Percentiles rank a stretch among this genome's conserved stretches.
Evolutionary conservation across 257 asterid genomes (phyloP).

Genomic region (Coffea canephora): DNA sequence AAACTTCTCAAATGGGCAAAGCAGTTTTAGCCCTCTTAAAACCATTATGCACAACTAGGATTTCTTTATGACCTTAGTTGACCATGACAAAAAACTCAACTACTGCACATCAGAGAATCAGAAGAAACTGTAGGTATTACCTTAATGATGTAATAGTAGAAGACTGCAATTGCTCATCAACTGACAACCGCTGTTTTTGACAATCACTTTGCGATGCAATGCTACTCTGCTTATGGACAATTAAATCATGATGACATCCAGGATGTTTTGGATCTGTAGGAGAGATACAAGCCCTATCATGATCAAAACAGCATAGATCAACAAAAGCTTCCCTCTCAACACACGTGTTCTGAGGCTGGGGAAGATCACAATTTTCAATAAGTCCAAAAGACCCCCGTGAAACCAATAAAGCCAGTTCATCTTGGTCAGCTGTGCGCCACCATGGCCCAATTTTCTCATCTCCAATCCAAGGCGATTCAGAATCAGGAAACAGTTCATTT

Average conservation of each 20-base stretch:
- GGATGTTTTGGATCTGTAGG: conserved; percentile 22
- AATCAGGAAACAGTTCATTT: conserved; percentile 37
- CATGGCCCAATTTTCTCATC: conserved; percentile 55
- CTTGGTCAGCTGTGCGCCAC: conserved; percentile 83
- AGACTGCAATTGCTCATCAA: conserved; percentile 25
- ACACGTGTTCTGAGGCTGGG: conserved; percentile 51
- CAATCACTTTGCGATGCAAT: neutral
- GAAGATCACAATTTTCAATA: conserved; percentile 86
- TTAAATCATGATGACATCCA: conserved; percentile 1
- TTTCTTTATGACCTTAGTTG: neutral
- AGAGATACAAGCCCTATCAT: conserved; percentile 19
- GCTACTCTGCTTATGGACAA: neutral
- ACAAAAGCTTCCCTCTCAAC: conserved; percentile 38
- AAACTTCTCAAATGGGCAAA: neutral
- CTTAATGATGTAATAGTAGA: conserved; percentile 31
- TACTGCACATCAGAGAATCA: neutral
- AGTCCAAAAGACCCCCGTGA: conserved; percentile 52
- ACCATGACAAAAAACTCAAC: too few relatives aligned
- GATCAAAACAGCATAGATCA: conserved; percentile 21
- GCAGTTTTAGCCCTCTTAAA: neutral
- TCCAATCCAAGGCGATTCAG: conserved; percentile 47
- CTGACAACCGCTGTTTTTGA: conserved; percentile 11
- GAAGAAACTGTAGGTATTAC: conserved; percentile 29
- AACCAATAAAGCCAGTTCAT: conserved; percentile 73
- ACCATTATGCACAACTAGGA: neutral